Evolutionary conservation across 768 basidiomycete species (phyloP).

Genomic region (Lentinula aciculospora): DNA sequence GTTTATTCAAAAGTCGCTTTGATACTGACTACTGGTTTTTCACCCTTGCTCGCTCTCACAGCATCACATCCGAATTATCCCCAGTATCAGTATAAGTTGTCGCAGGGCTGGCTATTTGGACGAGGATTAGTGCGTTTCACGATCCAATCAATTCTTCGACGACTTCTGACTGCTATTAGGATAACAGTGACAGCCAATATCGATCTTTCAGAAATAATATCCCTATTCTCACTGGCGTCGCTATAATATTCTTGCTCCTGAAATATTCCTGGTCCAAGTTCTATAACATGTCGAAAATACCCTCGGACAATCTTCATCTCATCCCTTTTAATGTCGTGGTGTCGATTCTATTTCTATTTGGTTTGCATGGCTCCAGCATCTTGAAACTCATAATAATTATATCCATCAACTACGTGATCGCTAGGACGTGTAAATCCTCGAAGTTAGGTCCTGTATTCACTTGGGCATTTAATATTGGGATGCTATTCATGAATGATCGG

Average conservation of each 20-base stretch:
- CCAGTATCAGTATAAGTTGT: slow-evolving; percentile 51
- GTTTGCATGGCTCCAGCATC: slow-evolving; percentile 75
- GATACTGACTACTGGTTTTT: slow-evolving; percentile 1
- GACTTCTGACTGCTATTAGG: slow-evolving; percentile 43
- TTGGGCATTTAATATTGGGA: slow-evolving; percentile 71
- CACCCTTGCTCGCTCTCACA: slow-evolving; percentile 21
- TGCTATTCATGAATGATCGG: slow-evolving; percentile 76
- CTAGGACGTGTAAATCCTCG: slow-evolving; percentile 36
- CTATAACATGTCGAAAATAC: slow-evolving; percentile 12
- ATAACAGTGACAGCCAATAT: slow-evolving; percentile 90
- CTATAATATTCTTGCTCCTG: slow-evolving; percentile 46
- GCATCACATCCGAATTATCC: slow-evolving; percentile 73
- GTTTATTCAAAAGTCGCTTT: not conserved
- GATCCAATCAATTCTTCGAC: not conserved
- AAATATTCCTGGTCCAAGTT: slow-evolving; percentile 44
- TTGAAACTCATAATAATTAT: slow-evolving; percentile 78
- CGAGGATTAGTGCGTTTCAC: slow-evolving; percentile 61
- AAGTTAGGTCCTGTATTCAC: slow-evolving; percentile 47
- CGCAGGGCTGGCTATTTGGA: slow-evolving; percentile 77
- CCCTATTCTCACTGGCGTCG: slow-evolving; percentile 47
- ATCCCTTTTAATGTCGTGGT: slow-evolving; percentile 48
- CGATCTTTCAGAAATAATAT: slow-evolving; percentile 81
- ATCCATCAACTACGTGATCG: slow-evolving; percentile 60
- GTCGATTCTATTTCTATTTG: slow-evolving; percentile 58
- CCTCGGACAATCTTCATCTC: slow-evolving; percentile 24